Base-by-base conservation (phyloP, 108 stramenopile genomes). In the Seminavis robusta region DNA sequence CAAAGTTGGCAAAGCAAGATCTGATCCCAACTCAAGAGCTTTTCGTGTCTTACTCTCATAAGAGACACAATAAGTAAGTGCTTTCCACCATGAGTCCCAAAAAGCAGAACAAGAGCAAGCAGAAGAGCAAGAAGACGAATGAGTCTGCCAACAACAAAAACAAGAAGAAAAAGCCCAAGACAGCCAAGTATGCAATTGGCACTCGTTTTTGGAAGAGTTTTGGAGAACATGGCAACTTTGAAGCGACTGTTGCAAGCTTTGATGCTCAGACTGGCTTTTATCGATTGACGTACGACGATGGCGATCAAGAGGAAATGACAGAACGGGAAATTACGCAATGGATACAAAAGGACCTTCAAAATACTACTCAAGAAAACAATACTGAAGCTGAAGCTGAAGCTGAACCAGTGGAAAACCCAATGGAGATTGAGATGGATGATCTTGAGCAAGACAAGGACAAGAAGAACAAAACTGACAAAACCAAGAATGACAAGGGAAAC, bases 381-480 rank as follows among this genome's bases (percentile, higher is more conserved):
- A 55, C 9, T 1, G 32, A 16, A 21, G 21, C 46, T 29, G 21
- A 46, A 37, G 19, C 19, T 2, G 10, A 23, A 49, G 39, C 26
- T 29, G 52, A 11, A 3, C n/a, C n/a, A n/a, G n/a, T n/a, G n/a
- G n/a, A n/a, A n/a, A n/a, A n/a, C n/a, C n/a, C n/a, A n/a, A n/a
- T n/a, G n/a, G 25, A 33, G 9, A 48, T n/a, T 11, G 45, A 25
- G 0, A 31, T 28, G 25, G 52, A 44, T 1, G 68, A 60, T 11
- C 56, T 67, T 13, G 52, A 55, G 1, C 40, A 44, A 20, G 65
- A 65, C 3, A 48, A 23, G n/a, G 55, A 58, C 49, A 30, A 33
- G 7, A 47, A 47, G 5, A 21, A 26, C n/a, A 11, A 31, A 24
- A 43, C 25, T 56, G 27, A 31, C 24, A 42, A 26, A 27, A 38